Evolutionary conservation across 2,329 filamentous ascomycete species (phyloP).

Genomic region (Botrytis fragariae): DNA sequence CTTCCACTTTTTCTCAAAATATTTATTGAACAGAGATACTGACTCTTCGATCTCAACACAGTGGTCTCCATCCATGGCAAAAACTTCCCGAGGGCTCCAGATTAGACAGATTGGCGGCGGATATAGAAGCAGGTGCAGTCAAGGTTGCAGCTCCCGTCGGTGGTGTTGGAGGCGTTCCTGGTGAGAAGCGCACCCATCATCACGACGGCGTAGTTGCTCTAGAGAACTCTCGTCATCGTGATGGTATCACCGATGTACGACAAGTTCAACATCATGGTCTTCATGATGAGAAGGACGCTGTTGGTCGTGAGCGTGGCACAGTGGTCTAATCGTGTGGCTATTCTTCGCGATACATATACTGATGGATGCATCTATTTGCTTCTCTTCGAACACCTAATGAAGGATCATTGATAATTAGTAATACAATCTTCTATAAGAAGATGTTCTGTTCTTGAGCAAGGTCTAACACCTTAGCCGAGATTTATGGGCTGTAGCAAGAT

Average conservation of each 20-base stretch:
- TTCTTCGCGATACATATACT: background rate
- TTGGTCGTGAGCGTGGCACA: background rate
- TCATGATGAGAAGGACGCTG: conserved; percentile 10
- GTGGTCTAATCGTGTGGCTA: background rate
- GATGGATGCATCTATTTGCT: background rate
- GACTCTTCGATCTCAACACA: background rate
- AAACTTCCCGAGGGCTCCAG: conserved; percentile 43
- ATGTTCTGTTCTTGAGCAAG: background rate
- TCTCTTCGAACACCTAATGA: background rate
- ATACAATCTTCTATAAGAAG: background rate
- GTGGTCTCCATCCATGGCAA: conserved; percentile 58
- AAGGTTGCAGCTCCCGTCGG: conserved; percentile 30
- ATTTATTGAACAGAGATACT: background rate
- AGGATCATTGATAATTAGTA: background rate
- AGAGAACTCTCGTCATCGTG: background rate
- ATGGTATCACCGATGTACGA: background rate
- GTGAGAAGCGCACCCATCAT: conserved; percentile 4
- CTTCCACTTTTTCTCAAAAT: background rate
- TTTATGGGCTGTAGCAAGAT: background rate
- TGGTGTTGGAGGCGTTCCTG: background rate
- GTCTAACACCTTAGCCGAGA: background rate
- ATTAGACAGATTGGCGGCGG: conserved; percentile 47
- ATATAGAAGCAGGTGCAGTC: conserved; percentile 45
- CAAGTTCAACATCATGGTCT: background rate
- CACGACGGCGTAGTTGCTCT: background rate